Evolutionary conservation across 2,329 filamentous ascomycete genomes (phyloP), one percentile per base, ranked within the genome.

Genomic region (Diplodia scrobiculata): DNA sequence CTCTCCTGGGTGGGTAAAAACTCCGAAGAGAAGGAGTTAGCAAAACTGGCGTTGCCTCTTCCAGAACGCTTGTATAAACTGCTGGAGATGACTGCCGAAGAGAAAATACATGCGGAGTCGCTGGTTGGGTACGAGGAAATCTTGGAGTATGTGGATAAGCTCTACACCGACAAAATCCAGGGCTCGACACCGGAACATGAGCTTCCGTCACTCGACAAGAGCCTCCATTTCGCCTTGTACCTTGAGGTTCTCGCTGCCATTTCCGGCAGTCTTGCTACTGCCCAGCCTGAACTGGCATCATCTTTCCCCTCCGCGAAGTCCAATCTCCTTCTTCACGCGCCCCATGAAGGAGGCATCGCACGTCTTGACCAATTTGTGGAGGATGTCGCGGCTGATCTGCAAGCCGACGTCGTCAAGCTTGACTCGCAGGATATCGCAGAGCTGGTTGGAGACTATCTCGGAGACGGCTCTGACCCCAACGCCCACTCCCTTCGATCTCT

Each of bases 391-490:
- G 79, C 79, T 13, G 82, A 86, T 38, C 79, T 90, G 5, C 79
- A 79, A 6, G 88, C 90, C 2, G 87, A 94, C 69, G 73, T 94
- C 2, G 78, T 95, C 36, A 83, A 85, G 21, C 74, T 96, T 11
- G 85, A 88, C 72, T 86, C 91, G 0, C 84, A 88, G 68, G 88
- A 90, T 72, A 78, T 96, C 63, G 89, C 89, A 2, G 83, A 88
- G 59, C 79, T 95, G 29, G 83, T 89, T 0, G 89, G 88, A 2
- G 83, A 86, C 51, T 91, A 92, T 71, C 77, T 93, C 10, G 89
- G 88, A 4, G 87, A 90, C 71, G 82, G 84, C 68, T 68, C 79
- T n/a, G 79, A 69, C 78, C 84, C 53, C 81, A 86, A 45, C 82
- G 73, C 77, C 13, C 71, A 76, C 36, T 72, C 79, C 9, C 17